Evolutionary conservation across 306 rosid species (phyloP), one percentile per base, ranked within the genome.

Genomic region (Sophora flavescens): DNA sequence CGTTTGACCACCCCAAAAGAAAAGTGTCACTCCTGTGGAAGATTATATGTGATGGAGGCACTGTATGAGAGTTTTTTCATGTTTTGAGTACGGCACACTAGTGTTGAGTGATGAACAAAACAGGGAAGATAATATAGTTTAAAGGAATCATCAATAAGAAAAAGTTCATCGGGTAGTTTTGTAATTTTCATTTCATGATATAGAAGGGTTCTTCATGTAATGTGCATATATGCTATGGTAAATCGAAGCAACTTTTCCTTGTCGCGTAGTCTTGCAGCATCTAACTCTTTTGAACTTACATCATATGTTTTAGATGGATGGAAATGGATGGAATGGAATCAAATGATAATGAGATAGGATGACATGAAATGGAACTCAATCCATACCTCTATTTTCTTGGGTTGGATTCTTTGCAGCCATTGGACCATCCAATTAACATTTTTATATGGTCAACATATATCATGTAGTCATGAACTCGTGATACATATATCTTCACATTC

Each of bases 91-190:
- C 15, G 70, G 57, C 48, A 30, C 47, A 57, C 70, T 81, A 75
- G 83, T 83, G 63, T 70, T 76, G 68, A 74, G 79, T 64, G 78
- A 72, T 77, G 85, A 86, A 78, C 83, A 83, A 54, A 89, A 70
- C 12, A 61, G 14, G 77, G 82, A 66, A 73, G 80, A 77, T 75
- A 65, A 39, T 80, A 82, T 83, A 77, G 78, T 64, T 77, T 26
- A 69, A 65, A 72, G 77, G 58, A 79, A 81, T 80, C 79, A 91
- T 80, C 79, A 91, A 87, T 85, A 83, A 87, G 71, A 17, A 62
- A 70, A 78, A 30, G 14, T 75, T 88, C 75, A 41, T 67, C 64
- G 45, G 83, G 63, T 89, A 18, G 63, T 84, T 80, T 70, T 82
- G 79, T 80, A 67, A 62, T 74, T 80, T 76, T 63, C 51, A 74